Evolutionary conservation across 257 asterid genomes (phyloP).

Genomic region (Fraxinus excelsior): DNA sequence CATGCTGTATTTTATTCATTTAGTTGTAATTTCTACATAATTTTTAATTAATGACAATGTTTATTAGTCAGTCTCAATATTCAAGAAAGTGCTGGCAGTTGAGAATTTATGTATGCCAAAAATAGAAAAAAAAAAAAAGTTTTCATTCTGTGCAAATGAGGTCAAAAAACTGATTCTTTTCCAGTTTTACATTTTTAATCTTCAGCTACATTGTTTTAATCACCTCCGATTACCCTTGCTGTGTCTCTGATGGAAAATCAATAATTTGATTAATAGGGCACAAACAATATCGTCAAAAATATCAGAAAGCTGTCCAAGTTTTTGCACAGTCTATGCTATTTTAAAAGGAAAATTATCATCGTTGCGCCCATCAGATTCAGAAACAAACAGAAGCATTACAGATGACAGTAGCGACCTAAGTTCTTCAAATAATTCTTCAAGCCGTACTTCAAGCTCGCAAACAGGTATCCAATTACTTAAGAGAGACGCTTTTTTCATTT

Average conservation of each 20-base stretch:
- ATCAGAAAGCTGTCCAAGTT: slow-evolving; percentile 53
- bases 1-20: not conserved
- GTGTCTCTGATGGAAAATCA: not conserved
- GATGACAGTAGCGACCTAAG: slow-evolving; percentile 57
- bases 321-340: slow-evolving; percentile 75
- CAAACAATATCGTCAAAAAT: slow-evolving; percentile 61
- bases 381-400: slow-evolving; percentile 43
- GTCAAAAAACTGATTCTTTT: not conserved
- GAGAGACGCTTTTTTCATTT: not conserved
- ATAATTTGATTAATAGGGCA: slow-evolving; percentile 43
- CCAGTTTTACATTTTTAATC: not conserved
- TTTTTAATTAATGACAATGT: no score
- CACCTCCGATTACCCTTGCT: not conserved
- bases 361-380: slow-evolving; percentile 68
- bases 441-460: slow-evolving; percentile 42
- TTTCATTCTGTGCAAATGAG: not conserved
- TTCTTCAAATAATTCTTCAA: slow-evolving; percentile 51
- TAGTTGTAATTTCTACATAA: not conserved
- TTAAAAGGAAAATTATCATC: slow-evolving; percentile 77
- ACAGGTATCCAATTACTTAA: slow-evolving; percentile 39
- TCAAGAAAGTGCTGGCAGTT: not conserved
- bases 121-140: not conserved
- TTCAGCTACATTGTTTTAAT: not conserved
- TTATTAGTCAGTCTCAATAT: not conserved
- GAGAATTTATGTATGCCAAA: not conserved